These are phyloP conservation scores for Candida ortonii DNA, from an alignment of 805 yeast genomes.

Conservation along the genomic window DNA sequence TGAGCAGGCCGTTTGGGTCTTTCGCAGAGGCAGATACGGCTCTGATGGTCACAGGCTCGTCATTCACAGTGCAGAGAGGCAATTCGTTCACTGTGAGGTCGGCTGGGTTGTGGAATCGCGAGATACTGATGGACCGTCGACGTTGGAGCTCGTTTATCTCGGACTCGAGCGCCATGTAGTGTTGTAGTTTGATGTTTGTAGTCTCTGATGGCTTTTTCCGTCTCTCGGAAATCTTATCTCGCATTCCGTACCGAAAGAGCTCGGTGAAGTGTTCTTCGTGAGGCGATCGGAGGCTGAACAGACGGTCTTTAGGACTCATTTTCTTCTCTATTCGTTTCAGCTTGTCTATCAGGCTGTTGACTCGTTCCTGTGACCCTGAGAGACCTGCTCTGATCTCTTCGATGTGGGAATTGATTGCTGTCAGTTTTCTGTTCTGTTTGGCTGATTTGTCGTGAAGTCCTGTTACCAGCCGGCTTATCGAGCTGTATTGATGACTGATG, in stretches of 20 bases:
- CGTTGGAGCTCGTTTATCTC: slow-evolving; percentile 27
- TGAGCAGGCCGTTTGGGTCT: slow-evolving; percentile 6
- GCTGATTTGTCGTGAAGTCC: slow-evolving; percentile 8
- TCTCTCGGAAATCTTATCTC: slow-evolving; percentile 16
- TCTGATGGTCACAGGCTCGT: slow-evolving; percentile 15
- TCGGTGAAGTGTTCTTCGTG: slow-evolving; percentile 44
- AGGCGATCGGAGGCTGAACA: slow-evolving; percentile 35
- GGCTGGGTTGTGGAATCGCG: slow-evolving; percentile 23
- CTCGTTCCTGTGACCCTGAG: slow-evolving; percentile 14
- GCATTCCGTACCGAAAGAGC: slow-evolving; percentile 33
- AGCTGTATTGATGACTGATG: slow-evolving; percentile 7
- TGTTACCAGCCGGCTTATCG: slow-evolving; percentile 10
- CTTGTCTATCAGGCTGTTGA: slow-evolving; percentile 27
- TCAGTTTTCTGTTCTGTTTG: slow-evolving; percentile 3
- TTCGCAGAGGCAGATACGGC: slow-evolving; percentile 6
- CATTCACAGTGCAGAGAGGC: slow-evolving; percentile 19
- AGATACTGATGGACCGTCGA: slow-evolving; percentile 17
- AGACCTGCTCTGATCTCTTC: slow-evolving; percentile 23
- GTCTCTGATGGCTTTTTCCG: neutral
- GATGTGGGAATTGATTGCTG: slow-evolving; percentile 17
- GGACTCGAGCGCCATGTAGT: slow-evolving; percentile 25
- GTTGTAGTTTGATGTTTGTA: slow-evolving; percentile 21
- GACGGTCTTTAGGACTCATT: slow-evolving; percentile 36
- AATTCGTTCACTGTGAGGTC: slow-evolving; percentile 15
- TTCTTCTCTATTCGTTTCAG: slow-evolving; percentile 35